Evolutionary conservation across 257 asterid genomes (phyloP).

Genomic region (Scutellaria minor): DNA sequence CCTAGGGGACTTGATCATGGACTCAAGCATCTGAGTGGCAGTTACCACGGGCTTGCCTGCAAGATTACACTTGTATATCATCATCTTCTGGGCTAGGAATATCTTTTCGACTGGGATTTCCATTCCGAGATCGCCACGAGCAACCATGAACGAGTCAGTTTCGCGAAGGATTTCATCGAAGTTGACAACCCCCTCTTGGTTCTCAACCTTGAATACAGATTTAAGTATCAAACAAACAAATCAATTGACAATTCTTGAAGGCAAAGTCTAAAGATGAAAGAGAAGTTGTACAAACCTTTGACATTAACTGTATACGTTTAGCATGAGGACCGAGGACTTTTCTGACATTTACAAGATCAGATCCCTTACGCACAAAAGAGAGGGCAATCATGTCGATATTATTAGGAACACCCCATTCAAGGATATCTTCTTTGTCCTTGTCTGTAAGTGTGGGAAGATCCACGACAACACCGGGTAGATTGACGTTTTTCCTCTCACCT

Average conservation of each 20-base stretch:
- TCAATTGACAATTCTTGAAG: not conserved
- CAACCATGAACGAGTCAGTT: constrained; percentile 91
- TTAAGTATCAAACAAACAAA: constrained; percentile 12
- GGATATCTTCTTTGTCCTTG: constrained; percentile 84
- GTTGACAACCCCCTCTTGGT: constrained; percentile 87
- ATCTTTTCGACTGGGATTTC: constrained; percentile 92
- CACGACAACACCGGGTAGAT: constrained; percentile 84
- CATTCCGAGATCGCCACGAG: constrained; percentile 95
- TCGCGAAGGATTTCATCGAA: constrained; percentile 87
- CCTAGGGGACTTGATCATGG: constrained; percentile 92
- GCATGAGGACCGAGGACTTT: constrained; percentile 81
- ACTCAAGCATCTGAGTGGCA: constrained; percentile 94
- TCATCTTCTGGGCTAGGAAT: constrained; percentile 90
- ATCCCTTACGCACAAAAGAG: constrained; percentile 87
- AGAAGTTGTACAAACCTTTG: constrained; percentile 55
- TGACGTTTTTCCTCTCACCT: constrained; percentile 87
- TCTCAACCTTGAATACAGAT: constrained; percentile 66
- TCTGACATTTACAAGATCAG: constrained; percentile 83
- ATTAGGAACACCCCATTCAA: constrained; percentile 88
- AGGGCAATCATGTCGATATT: constrained; percentile 88
- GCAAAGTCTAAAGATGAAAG: not conserved
- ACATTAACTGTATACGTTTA: constrained; percentile 73
- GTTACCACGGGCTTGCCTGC: constrained; percentile 90
- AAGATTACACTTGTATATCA: constrained; percentile 88
- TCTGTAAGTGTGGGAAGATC: constrained; percentile 91